Conservation (phyloP, 2,329 filamentous ascomycete species). For the Ophiostoma quercus region DNA sequence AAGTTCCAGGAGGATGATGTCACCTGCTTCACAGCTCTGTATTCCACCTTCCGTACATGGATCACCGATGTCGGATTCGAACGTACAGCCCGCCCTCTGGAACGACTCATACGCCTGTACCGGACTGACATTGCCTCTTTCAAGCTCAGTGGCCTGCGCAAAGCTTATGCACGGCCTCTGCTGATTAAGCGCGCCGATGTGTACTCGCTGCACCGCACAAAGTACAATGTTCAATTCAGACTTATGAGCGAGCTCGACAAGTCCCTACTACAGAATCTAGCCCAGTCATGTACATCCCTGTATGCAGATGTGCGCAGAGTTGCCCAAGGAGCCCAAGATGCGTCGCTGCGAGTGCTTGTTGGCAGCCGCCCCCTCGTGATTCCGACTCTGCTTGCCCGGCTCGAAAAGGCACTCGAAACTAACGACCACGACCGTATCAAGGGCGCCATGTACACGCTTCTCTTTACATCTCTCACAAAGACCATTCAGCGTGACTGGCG, state of each 20-base stretch:
- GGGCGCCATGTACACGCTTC: constrained; percentile 82
- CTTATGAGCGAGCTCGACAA: constrained; percentile 89
- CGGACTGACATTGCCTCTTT: constrained; percentile 84
- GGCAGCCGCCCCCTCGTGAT: constrained; percentile 86
- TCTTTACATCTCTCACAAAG: constrained; percentile 83
- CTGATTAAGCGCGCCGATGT: constrained; percentile 88
- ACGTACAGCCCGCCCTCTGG: constrained; percentile 85
- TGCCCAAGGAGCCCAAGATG: constrained; percentile 86
- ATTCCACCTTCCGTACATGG: constrained; percentile 89
- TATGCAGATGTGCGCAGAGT: constrained; percentile 96
- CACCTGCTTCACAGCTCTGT: constrained; percentile 86
- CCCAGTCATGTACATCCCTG: constrained; percentile 79
- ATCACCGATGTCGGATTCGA: constrained; percentile 98
- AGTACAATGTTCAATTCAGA: constrained; percentile 84
- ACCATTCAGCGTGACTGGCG: constrained; percentile 90
- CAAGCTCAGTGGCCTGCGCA: constrained; percentile 87
- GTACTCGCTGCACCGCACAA: constrained; percentile 88
- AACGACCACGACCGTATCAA: constrained; percentile 90
- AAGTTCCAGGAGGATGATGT: constrained; percentile 88
- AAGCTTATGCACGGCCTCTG: constrained; percentile 87
- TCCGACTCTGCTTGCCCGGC: constrained; percentile 72
- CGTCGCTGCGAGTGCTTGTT: constrained; percentile 84
- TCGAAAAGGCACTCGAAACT: constrained; percentile 70
- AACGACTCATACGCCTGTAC: constrained; percentile 78
- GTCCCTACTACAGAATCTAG: constrained; percentile 74